phyloP scores from a whole-genome alignment of 1,284 basidiomycete species.

The Ustilago lituana region DNA sequence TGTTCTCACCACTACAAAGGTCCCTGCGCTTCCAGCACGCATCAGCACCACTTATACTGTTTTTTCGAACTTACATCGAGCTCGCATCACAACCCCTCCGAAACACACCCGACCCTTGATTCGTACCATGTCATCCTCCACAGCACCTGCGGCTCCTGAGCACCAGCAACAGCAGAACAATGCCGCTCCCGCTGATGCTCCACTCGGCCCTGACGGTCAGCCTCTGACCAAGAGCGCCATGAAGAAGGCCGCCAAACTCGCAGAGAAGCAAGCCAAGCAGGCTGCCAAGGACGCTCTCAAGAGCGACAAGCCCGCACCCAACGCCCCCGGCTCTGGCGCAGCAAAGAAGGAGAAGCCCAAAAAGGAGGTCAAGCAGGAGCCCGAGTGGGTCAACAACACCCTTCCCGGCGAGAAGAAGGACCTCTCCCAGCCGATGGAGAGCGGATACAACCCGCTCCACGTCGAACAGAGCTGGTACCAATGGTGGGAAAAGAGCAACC shows the following conservation, averaged over 20 bases:
- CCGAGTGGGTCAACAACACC: constrained; percentile 63
- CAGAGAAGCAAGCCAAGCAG: constrained; percentile 61
- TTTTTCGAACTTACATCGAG: background rate
- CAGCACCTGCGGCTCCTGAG: constrained; percentile 21
- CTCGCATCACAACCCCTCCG: background rate
- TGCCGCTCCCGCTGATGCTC: constrained; percentile 19
- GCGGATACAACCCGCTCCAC: constrained; percentile 91
- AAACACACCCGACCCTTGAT: background rate
- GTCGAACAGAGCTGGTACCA: constrained; percentile 98
- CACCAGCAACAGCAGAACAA: constrained; percentile 26
- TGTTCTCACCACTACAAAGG: constrained; percentile 9
- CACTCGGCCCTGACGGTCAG: constrained; percentile 51
- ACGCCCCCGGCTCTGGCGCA: constrained; percentile 36
- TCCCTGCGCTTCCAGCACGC: constrained; percentile 10
- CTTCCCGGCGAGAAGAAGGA: constrained; percentile 69
- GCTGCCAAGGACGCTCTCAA: constrained; percentile 63
- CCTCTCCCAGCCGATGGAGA: constrained; percentile 84
- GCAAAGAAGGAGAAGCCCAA: constrained; percentile 65
- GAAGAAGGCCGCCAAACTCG: constrained; percentile 62
- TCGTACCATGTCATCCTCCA: constrained; percentile 37
- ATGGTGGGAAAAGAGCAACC: constrained; percentile 93
- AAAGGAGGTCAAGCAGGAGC: constrained; percentile 63
- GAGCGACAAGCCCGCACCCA: constrained; percentile 46
- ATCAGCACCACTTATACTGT: background rate
- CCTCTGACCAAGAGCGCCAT: constrained; percentile 57